Evolutionary conservation across 192 early-diverging fungal species (phyloP).

Genomic region (Entomortierella lignicola): DNA sequence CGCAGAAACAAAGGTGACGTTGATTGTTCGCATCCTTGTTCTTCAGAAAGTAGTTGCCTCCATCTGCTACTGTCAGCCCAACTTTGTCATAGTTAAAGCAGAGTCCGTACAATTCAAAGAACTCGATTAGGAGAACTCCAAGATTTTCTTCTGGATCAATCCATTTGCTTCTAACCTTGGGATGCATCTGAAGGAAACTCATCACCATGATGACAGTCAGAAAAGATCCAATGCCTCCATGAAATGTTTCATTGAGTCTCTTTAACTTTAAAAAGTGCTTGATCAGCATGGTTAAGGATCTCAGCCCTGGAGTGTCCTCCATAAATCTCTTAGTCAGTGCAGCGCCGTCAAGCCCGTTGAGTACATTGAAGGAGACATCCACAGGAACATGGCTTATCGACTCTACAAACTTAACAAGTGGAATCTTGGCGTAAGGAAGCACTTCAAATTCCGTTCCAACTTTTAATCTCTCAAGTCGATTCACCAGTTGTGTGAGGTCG

Average conservation of each 20-base stretch:
- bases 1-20: not conserved
- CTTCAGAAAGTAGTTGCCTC: conserved; percentile 44
- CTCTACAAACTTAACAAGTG: conserved; percentile 92
- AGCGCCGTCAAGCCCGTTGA: conserved; percentile 72
- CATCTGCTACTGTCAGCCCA: conserved; percentile 70
- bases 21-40: not conserved
- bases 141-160: conserved; percentile 80
- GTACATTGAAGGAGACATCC: conserved; percentile 88
- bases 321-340: conserved; percentile 69
- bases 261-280: conserved; percentile 88
- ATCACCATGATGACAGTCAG: conserved; percentile 80
- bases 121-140: conserved; percentile 91
- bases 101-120: conserved; percentile 92
- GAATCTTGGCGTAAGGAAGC: conserved; percentile 73
- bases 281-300: conserved; percentile 80
- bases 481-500: conserved; percentile 3
- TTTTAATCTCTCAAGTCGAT: conserved; percentile 52
- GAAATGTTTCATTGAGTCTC: conserved; percentile 88
- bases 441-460: conserved; percentile 65
- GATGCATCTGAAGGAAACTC: conserved; percentile 90
- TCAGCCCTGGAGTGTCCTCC: conserved; percentile 68
- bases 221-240: conserved; percentile 91
- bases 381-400: conserved; percentile 73
- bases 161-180: conserved; percentile 71
- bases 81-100: conserved; percentile 78